Evolutionary conservation across 345 rosid species (phyloP).

Genomic region (Linum lewisii): DNA sequence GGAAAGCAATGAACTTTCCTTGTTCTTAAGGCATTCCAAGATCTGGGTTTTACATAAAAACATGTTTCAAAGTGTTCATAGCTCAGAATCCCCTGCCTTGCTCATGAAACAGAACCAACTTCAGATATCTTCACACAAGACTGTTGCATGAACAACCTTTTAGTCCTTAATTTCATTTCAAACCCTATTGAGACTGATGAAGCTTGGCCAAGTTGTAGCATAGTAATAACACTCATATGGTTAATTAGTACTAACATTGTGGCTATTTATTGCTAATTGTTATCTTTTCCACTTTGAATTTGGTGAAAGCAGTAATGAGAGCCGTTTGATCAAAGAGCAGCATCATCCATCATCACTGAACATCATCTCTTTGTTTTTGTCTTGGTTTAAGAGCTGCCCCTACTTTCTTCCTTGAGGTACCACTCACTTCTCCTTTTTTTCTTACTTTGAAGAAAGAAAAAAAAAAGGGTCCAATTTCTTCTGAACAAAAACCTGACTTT

Average conservation of each 20-base stretch:
- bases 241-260: no score
- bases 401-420: conserved; percentile 15
- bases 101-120: not conserved
- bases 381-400: conserved; percentile 16
- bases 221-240: no score
- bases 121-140: no score
- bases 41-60: not conserved
- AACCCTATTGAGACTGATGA: no score
- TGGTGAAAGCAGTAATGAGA: conserved; percentile 8
- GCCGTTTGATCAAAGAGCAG: conserved; percentile 12
- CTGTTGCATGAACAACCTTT: no score
- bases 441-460: not conserved
- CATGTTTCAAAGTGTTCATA: no score
- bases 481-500: conserved; percentile 13
- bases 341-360: not conserved
- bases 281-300: not conserved
- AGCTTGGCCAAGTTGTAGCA: no score
- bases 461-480: not conserved
- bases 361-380: conserved; percentile 7
- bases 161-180: no score
- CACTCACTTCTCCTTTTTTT: not conserved
- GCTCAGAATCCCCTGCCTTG: no score
- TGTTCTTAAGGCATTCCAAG: not conserved
- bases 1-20: no score
- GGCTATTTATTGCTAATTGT: no score